A percentile compares a stretch with the other conserved stretches of the same genome.
Evolutionary conservation across 768 basidiomycete genomes (phyloP).

Genomic region (Lactifluus echinatus): DNA sequence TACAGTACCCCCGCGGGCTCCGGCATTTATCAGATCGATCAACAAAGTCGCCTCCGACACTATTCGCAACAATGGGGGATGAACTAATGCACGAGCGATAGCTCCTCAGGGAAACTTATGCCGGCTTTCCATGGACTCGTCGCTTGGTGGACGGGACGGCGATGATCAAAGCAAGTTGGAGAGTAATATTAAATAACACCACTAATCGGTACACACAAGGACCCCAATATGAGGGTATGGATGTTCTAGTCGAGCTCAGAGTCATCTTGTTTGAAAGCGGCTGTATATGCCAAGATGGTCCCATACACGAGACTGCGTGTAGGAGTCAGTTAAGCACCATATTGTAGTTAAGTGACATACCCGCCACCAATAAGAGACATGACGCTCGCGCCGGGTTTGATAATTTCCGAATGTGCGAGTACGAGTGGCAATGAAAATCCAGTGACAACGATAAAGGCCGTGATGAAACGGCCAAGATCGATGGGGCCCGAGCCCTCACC

Average conservation of each 20-base stretch:
- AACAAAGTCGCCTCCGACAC: background rate
- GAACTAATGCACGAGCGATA: background rate
- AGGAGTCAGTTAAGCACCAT: background rate
- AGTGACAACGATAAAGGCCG: constrained; percentile 81
- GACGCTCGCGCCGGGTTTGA: constrained; percentile 71
- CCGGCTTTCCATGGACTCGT: no score
- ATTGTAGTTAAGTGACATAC: constrained; percentile 35
- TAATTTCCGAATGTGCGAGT: constrained; percentile 85
- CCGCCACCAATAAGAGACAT: constrained; percentile 96
- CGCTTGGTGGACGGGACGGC: background rate
- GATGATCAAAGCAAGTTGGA: background rate
- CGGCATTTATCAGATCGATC: background rate
- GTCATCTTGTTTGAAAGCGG: constrained; percentile 71
- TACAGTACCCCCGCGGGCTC: background rate
- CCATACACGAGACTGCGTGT: constrained; percentile 67
- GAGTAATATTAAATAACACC: background rate
- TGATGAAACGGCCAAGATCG: constrained; percentile 93
- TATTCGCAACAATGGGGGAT: background rate
- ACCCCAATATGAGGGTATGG: background rate
- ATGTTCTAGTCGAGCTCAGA: constrained; percentile 62
- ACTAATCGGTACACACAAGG: constrained; percentile 3
- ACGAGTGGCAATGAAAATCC: constrained; percentile 91
- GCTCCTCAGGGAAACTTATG: background rate
- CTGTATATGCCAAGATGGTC: constrained; percentile 82
- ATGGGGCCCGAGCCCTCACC: constrained; percentile 59